These are phyloP conservation scores for Vitis cinerea DNA, from an alignment of 164 flowering plant species.

Conservation along the genomic window DNA sequence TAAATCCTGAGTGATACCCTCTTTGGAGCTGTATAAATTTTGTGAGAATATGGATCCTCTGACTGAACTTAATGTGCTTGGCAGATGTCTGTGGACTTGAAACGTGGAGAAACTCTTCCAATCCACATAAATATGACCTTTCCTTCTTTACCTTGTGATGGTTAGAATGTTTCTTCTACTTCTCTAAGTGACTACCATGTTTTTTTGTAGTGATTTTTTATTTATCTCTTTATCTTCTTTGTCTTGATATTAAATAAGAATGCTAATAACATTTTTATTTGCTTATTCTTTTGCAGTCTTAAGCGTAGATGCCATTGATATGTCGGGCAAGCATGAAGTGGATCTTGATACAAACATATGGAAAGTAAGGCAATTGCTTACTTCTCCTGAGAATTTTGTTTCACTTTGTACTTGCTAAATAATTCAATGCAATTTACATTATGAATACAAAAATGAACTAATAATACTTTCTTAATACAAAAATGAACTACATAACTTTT, in stretches of 20 bases:
- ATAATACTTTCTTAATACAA: too few relatives aligned
- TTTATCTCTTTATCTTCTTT: neutral
- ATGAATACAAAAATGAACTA: neutral
- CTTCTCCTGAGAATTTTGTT: neutral
- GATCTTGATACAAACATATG: constrained; percentile 98
- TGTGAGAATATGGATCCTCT: neutral
- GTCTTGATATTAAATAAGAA: neutral
- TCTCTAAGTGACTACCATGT: neutral
- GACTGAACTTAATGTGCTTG: constrained; percentile 2
- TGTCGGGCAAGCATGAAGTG: constrained; percentile 99
- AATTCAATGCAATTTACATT: neutral
- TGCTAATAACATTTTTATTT: neutral
- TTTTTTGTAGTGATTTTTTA: neutral
- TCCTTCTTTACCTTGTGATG: constrained; percentile 97
- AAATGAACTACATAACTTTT: too few relatives aligned
- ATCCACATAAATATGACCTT: constrained; percentile 94
- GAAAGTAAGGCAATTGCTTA: constrained; percentile 59
- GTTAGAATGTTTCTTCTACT: constrained; percentile 33
- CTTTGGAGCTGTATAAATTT: neutral
- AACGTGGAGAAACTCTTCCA: constrained; percentile 98
- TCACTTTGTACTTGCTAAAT: neutral
- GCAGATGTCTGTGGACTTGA: constrained; percentile 96
- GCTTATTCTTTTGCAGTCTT: constrained; percentile 50
- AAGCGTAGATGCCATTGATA: constrained; percentile 97
- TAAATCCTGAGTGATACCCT: neutral